Evolutionary conservation across 345 rosid genomes (phyloP).

Genomic region (Lepidium africanum): DNA sequence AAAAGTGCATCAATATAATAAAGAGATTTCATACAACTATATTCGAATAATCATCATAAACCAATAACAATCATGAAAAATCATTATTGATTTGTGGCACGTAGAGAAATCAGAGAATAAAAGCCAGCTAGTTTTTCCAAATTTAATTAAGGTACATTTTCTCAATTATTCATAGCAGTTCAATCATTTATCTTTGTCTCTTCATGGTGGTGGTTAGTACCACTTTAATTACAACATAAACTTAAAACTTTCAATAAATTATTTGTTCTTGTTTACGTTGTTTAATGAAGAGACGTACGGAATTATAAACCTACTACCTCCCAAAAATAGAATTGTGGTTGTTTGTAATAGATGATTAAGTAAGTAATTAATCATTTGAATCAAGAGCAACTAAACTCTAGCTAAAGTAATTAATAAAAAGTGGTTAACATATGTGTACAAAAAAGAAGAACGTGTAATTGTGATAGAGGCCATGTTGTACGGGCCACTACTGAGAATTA

Average conservation of each 20-base stretch:
- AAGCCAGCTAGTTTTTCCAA: slow-evolving; percentile 11
- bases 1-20: neutral
- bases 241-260: neutral
- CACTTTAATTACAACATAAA: neutral
- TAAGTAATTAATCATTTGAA: slow-evolving; percentile 6
- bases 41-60: neutral
- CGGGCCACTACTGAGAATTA: slow-evolving; percentile 21
- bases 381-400: neutral
- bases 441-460: neutral
- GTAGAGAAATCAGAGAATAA: slow-evolving; percentile 20
- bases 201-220: slow-evolving; percentile 26
- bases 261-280: neutral
- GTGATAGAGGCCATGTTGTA: slow-evolving; percentile 17
- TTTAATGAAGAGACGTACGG: slow-evolving; percentile 1
- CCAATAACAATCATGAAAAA: slow-evolving; percentile 10
- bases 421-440: neutral
- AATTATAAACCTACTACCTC: neutral
- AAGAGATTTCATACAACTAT: neutral
- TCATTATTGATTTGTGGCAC: slow-evolving; percentile 20
- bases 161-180: slow-evolving; percentile 7
- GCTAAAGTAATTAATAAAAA: neutral
- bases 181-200: slow-evolving; percentile 17
- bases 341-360: neutral
- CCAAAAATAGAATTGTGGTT: neutral
- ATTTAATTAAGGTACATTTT: slow-evolving; percentile 3